Conservation (phyloP, 768 basidiomycete genomes). For the Podaxis pistillaris region DNA sequence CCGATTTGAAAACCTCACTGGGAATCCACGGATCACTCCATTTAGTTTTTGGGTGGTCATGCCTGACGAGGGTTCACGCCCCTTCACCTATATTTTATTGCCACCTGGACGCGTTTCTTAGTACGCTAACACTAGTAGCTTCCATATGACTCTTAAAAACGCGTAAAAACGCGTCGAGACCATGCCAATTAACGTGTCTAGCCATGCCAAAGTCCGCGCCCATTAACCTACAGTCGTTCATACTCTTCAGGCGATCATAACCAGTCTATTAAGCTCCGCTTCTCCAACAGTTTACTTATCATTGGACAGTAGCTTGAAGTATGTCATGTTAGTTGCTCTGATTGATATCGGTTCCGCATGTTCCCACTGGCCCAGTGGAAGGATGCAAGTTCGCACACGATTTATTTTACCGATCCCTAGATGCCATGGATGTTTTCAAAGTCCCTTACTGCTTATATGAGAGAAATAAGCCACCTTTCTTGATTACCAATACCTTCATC, state of each 20-base stretch:
- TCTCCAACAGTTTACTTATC: background rate
- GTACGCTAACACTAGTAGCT: background rate
- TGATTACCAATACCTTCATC: background rate
- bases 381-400: too few species aligned
- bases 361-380: too few species aligned
- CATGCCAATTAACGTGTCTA: slow-evolving; percentile 26
- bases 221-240: background rate
- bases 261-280: background rate
- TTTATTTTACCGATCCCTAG: background rate
- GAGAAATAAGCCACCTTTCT: background rate
- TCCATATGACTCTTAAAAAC: slow-evolving; percentile 33
- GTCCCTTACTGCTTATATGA: background rate
- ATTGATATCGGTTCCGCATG: slow-evolving; percentile 2
- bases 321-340: background rate
- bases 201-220: background rate
- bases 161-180: slow-evolving; percentile 47
- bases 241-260: background rate
- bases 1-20: slow-evolving; percentile 22
- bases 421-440: background rate
- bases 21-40: slow-evolving; percentile 33
- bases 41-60: slow-evolving; percentile 24
- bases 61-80: slow-evolving; percentile 18
- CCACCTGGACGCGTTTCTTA: slow-evolving; percentile 18
- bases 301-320: background rate
- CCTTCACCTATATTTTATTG: slow-evolving; percentile 15